Evolutionary conservation across 2,329 filamentous ascomycete genomes (phyloP).

Genomic region (Colletotrichum abscissum): DNA sequence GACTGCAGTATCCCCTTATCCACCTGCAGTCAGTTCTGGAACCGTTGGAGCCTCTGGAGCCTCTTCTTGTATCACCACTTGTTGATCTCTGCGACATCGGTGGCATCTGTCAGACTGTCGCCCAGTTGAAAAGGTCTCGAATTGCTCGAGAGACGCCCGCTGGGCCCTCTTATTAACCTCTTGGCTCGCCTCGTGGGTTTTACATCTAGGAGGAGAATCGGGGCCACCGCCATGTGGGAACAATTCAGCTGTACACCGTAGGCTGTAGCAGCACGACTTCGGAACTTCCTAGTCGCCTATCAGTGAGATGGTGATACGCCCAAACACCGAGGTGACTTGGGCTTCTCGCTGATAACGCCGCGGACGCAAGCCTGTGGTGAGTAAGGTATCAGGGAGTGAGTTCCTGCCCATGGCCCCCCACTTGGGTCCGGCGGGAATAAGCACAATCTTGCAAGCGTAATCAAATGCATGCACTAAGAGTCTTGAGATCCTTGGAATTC

Average conservation of each 20-base stretch:
- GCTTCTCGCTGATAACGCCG: constrained; percentile 16
- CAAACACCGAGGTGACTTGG: constrained; percentile 8
- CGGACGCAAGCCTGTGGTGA: background rate
- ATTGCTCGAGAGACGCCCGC: background rate
- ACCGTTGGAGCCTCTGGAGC: no score
- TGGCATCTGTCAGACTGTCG: no score
- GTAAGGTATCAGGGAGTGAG: background rate
- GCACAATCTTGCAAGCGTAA: constrained; percentile 3
- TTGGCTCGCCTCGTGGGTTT: background rate
- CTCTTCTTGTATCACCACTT: background rate
- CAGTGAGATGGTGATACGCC: background rate
- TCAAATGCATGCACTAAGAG: background rate
- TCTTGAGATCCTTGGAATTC: background rate
- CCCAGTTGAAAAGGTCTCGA: background rate
- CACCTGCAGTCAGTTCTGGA: background rate
- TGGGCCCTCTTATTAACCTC: constrained; percentile 25
- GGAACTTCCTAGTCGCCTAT: background rate
- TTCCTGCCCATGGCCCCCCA: background rate
- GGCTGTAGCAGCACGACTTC: background rate
- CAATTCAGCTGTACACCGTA: background rate
- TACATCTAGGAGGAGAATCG: background rate
- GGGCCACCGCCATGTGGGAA: background rate
- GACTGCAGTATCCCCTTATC: background rate
- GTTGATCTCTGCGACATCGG: constrained; percentile 9
- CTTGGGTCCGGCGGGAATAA: constrained; percentile 25